phyloP scores from a whole-genome alignment of 1,139 yeast genomes.

The Yamadazyma triangularis region DNA sequence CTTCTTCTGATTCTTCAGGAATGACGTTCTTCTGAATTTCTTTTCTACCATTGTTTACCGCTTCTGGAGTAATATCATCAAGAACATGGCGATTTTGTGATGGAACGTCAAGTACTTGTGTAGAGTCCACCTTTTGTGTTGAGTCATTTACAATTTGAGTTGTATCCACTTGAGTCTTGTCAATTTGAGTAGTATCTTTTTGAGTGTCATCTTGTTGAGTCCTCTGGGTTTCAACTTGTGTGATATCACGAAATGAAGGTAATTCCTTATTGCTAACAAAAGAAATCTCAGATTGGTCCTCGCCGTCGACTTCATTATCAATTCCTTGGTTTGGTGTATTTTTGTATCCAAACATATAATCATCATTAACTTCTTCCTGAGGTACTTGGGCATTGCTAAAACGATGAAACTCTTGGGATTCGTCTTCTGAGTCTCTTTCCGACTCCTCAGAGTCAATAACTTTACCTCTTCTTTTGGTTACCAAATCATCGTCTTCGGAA shows the following conservation, averaged over 20 bases:
- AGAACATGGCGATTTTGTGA: conserved; percentile 11
- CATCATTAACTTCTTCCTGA: conserved; percentile 20
- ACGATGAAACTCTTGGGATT: too few species aligned
- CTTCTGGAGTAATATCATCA: conserved; percentile 25
- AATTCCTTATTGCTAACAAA: conserved; percentile 2
- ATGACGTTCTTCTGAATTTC: conserved; percentile 12
- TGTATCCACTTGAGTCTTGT: conserved; percentile 4
- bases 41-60: conserved; percentile 22
- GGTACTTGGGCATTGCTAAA: conserved; percentile 11
- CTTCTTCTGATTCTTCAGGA: conserved; percentile 16
- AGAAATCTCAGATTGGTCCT: conserved; percentile 1
- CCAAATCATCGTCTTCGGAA: conserved; percentile 17
- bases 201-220: too few species aligned
- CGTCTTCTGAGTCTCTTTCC: conserved; percentile 9
- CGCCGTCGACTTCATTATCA: conserved; percentile 4
- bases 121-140: conserved; percentile 6
- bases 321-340: conserved; percentile 1
- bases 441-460: conserved; percentile 10
- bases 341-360: conserved; percentile 32
- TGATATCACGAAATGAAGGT: conserved; percentile 21
- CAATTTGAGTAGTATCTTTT: conserved; percentile 5
- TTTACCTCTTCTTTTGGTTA: conserved; percentile 7
- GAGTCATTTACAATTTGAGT: conserved; percentile 12
- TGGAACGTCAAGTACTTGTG: too few species aligned
- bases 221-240: too few species aligned